Percentiles rank a stretch among this genome's conserved stretches.
Evolutionary conservation across 116 monocot species (phyloP).

Genomic region (Posidonia oceanica): DNA sequence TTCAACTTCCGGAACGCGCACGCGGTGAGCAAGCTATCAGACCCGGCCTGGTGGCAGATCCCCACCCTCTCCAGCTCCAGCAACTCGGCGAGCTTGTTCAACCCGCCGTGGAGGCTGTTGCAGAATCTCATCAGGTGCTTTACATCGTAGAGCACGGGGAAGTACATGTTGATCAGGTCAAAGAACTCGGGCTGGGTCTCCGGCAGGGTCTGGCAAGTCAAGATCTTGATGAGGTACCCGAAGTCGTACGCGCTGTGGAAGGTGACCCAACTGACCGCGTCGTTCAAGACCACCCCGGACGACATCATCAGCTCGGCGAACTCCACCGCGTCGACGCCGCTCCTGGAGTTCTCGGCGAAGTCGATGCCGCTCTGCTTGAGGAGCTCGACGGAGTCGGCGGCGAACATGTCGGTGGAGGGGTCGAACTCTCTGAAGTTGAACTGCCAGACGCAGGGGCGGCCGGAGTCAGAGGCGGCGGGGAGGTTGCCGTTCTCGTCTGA

Average conservation of each 20-base stretch:
- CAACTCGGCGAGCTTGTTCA: conserved; percentile 26
- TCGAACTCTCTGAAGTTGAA: conserved; percentile 48
- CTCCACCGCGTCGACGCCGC: conserved; percentile 17
- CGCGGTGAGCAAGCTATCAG: conserved; percentile 31
- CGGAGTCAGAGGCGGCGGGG: conserved; percentile 9
- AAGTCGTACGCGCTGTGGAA: conserved; percentile 36
- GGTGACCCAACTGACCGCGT: conserved; percentile 24
- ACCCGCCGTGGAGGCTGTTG: conserved; percentile 29
- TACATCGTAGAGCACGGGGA: conserved; percentile 23
- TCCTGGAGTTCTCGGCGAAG: conserved; percentile 9
- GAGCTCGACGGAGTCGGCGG: conserved; percentile 25
- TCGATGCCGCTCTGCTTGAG: conserved; percentile 23
- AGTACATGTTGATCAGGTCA: conserved; percentile 18
- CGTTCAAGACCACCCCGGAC: conserved; percentile 33
- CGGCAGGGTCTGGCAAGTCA: conserved; percentile 18
- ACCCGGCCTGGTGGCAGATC: conserved; percentile 31
- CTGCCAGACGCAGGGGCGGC: conserved; percentile 25
- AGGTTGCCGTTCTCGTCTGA: conserved; percentile 19
- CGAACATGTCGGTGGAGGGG: conserved; percentile 10
- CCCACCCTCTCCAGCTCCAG: conserved; percentile 26
- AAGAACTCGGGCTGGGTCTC: conserved; percentile 22
- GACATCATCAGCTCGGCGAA: conserved; percentile 41
- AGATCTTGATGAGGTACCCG: conserved; percentile 30
- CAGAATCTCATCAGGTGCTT: conserved; percentile 30
- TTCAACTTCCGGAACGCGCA: conserved; percentile 20